Evolutionary conservation across 306 rosid species (phyloP).

Genomic region (Cajanus cajan): DNA sequence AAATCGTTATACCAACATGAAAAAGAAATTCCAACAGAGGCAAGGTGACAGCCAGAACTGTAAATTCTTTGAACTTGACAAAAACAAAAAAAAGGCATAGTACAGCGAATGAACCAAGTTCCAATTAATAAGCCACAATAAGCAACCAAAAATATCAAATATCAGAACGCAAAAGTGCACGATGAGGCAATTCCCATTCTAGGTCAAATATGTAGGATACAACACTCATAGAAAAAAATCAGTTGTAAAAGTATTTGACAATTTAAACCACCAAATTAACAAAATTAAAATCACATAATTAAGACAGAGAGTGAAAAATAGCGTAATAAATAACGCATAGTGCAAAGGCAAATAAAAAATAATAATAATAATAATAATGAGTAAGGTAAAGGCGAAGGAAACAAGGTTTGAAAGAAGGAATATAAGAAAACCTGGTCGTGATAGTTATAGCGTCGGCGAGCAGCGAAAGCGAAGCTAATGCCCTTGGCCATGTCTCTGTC

Average conservation of each 20-base stretch:
- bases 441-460: constrained; percentile 34
- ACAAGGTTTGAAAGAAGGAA: too few species aligned
- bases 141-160: neutral
- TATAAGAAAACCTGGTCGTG: neutral
- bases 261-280: neutral
- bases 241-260: neutral
- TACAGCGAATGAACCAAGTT: neutral
- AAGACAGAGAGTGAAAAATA: neutral
- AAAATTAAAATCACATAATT: neutral
- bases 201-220: neutral
- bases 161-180: neutral
- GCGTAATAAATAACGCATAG: too few species aligned
- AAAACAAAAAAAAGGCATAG: neutral
- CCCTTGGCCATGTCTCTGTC: constrained; percentile 77
- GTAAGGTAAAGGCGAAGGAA: too few species aligned
- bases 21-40: neutral
- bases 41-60: neutral
- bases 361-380: too few species aligned
- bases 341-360: too few species aligned
- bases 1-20: neutral
- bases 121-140: neutral
- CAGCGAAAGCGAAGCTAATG: constrained; percentile 69
- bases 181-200: neutral
- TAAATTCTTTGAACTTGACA: neutral
- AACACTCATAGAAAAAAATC: constrained; percentile 8